Conservation (phyloP, 176 grass and related monocot genomes). For the Urochloa ruziziensis region DNA sequence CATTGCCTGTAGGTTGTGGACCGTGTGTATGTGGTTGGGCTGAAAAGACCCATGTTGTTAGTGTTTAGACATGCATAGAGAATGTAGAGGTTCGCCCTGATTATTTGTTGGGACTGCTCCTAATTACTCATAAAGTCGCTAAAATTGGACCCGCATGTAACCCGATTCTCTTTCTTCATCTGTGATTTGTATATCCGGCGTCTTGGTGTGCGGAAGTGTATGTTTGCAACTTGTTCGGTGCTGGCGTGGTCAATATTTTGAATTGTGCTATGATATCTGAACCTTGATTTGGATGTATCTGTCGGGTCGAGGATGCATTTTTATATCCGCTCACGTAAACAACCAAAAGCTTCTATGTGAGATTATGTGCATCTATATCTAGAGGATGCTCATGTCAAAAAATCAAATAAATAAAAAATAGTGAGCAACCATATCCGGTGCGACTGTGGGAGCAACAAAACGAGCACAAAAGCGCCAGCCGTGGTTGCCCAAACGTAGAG, state of each 20-base stretch:
- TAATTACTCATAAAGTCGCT: not conserved
- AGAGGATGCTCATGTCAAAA: too few species aligned
- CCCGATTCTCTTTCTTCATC: not conserved
- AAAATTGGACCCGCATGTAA: not conserved
- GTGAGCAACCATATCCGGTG: too few species aligned
- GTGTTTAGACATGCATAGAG: conserved; percentile 21
- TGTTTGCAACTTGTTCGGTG: not conserved
- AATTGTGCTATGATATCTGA: not conserved
- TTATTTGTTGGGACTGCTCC: not conserved
- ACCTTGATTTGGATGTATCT: too few species aligned
- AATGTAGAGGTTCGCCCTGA: conserved; percentile 10
- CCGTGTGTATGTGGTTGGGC: not conserved
- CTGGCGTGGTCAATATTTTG: not conserved
- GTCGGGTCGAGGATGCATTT: too few species aligned
- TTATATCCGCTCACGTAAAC: too few species aligned
- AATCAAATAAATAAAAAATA: too few species aligned
- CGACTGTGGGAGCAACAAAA: too few species aligned
- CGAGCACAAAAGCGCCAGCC: too few species aligned
- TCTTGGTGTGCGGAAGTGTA: too few species aligned
- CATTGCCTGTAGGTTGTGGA: not conserved
- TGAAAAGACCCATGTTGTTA: conserved; percentile 1
- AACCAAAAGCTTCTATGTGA: too few species aligned
- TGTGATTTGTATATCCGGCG: not conserved
- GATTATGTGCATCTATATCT: too few species aligned
- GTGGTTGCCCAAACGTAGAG: too few species aligned